Evolutionary conservation across 306 rosid genomes (phyloP).

Genomic region (Quercus berberidifolia): DNA sequence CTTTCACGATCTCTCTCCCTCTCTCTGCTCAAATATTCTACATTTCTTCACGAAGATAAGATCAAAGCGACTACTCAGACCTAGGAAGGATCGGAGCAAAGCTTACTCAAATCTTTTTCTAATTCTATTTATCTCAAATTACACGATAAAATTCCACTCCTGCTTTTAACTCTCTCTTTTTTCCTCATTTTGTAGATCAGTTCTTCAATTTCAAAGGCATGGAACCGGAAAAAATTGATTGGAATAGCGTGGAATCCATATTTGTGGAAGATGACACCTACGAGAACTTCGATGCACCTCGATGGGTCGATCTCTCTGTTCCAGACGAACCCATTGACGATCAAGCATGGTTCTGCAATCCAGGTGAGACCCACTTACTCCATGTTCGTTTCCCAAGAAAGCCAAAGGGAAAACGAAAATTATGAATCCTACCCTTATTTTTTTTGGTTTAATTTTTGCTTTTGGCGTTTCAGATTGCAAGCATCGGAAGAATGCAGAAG

Average conservation of each 20-base stretch:
- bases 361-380: slow-evolving; percentile 15
- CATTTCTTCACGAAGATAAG: background rate
- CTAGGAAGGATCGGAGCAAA: background rate
- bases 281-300: slow-evolving; percentile 45
- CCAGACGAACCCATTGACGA: slow-evolving; percentile 29
- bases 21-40: background rate
- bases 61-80: background rate
- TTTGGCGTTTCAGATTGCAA: slow-evolving; percentile 34
- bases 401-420: background rate
- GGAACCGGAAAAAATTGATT: slow-evolving; percentile 54
- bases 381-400: background rate
- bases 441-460: background rate
- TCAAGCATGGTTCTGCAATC: slow-evolving; percentile 48
- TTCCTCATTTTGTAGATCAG: slow-evolving; percentile 6
- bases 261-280: slow-evolving; percentile 35
- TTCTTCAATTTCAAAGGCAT: slow-evolving; percentile 12
- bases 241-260: slow-evolving; percentile 40
- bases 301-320: slow-evolving; percentile 45
- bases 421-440: background rate
- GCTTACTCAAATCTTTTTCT: background rate
- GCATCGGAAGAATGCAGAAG: slow-evolving; percentile 38
- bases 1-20: background rate
- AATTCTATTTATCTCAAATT: background rate
- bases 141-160: background rate
- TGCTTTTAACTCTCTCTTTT: background rate